Base-by-base conservation (phyloP, 257 asterid genomes). In the Capsicum baccatum region DNA sequence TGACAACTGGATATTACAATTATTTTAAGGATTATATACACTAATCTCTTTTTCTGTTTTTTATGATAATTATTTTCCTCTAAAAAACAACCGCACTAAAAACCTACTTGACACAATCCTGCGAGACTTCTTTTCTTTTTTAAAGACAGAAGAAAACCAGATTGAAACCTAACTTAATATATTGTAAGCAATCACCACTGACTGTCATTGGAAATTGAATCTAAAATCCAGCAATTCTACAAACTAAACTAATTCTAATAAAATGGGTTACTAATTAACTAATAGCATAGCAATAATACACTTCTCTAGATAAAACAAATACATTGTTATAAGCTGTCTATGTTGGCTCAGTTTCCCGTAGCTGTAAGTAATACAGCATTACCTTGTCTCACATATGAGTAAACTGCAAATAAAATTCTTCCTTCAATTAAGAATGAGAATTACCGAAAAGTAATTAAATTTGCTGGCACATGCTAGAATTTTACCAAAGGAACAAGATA, bases 361-460 rank as follows among this genome's bases (percentile, higher is more conserved):
- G 26, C 26, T 76, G 81, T 50, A 76, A 52, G 81, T 52, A 52
- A 50, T 52, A 57, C 81, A 76, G 14, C 81, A 76, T 14, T 66
- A 52, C 17, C 63, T 33, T 76, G 48, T 54, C 64, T 0, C 1
- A 26, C 48, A 76, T 26, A 26, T 26, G 14, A 54, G 48, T 8
- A 39, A 62, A 76, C 19, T 26, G 60, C 81, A 14, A 21, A 69
- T 37, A 33, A 56, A 76, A 26, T 52, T 76, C 64, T 76, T 76
- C 33, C 81, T 54, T 54, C 60, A 26, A 52, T 26, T 26, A 76
- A 52, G 48, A 76, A 76, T 21, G 21, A 26, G 48, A 76, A 76
- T 6, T 54, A 33, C n/a, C 16, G 8, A 54, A 9, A 76, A 76
- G 63, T 6, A 76, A 52, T 76, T 63, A 12, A 76, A 76, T 52